A percentile compares a stretch with the other conserved stretches of the same genome.
These are phyloP conservation scores for Solanum bulbocastanum DNA, from an alignment of 257 asterid genomes.

Conservation along the genomic window DNA sequence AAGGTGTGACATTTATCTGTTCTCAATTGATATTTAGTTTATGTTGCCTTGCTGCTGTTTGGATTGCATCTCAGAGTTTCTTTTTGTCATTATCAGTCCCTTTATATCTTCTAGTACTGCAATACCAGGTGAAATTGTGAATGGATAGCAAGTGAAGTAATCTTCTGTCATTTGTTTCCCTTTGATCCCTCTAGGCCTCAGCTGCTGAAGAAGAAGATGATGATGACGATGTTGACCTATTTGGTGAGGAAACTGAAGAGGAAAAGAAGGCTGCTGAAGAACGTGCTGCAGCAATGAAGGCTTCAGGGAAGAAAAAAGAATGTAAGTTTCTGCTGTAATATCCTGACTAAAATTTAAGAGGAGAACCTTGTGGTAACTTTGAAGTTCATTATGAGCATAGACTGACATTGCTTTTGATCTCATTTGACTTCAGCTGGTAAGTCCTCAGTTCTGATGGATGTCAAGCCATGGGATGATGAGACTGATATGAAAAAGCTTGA, in stretches of 20 bases:
- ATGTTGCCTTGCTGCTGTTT: neutral
- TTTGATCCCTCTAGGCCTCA: slow-evolving; percentile 30
- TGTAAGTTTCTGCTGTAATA: slow-evolving; percentile 25
- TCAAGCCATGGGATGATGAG: slow-evolving; percentile 98
- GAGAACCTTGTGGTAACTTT: neutral
- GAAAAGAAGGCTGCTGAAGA: slow-evolving; percentile 92
- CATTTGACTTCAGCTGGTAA: slow-evolving; percentile 48
- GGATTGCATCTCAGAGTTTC: neutral
- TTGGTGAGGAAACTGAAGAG: slow-evolving; percentile 95
- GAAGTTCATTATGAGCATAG: neutral
- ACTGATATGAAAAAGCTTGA: slow-evolving; percentile 94
- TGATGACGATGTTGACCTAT: slow-evolving; percentile 80
- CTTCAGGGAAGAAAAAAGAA: slow-evolving; percentile 84
- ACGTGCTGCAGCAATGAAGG: slow-evolving; percentile 84
- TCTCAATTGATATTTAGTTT: neutral
- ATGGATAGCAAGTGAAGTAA: neutral
- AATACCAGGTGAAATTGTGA: neutral
- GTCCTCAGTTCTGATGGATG: slow-evolving; percentile 56
- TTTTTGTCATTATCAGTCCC: neutral
- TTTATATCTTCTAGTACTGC: neutral
- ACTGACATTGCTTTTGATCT: neutral
- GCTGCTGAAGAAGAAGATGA: slow-evolving; percentile 61
- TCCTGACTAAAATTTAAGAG: neutral
- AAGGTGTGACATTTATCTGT: slow-evolving; percentile 12
- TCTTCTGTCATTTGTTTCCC: neutral